A percentile compares a stretch with the other conserved stretches of the same genome.
Evolutionary conservation across 441 rosid genomes (phyloP).

Genomic region (Macaranga tanarius): DNA sequence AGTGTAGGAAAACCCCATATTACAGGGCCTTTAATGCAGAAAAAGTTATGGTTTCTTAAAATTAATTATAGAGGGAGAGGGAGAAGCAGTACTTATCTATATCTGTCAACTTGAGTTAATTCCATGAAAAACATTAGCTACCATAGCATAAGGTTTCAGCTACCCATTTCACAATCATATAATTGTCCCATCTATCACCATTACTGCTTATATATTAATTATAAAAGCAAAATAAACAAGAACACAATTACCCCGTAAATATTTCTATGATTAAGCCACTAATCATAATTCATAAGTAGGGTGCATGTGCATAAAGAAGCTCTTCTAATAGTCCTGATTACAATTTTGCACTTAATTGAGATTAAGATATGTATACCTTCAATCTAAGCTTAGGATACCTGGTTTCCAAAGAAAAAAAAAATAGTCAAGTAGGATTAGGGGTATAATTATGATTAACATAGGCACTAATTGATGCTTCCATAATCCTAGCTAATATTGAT

Average conservation of each 20-base stretch:
- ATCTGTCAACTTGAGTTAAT: background rate
- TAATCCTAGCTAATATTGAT: slow-evolving; percentile 2
- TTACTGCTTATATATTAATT: too few species aligned
- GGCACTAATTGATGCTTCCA: slow-evolving; percentile 35
- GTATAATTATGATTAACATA: slow-evolving; percentile 30
- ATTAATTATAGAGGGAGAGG: background rate
- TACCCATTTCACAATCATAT: slow-evolving; percentile 5
- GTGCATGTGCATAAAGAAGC: slow-evolving; percentile 18
- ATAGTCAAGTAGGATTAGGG: slow-evolving; percentile 21
- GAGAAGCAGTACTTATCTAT: background rate
- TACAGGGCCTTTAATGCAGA: background rate
- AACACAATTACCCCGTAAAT: too few species aligned
- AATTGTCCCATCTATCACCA: slow-evolving; percentile 2
- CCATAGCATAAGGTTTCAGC: background rate
- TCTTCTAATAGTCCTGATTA: background rate
- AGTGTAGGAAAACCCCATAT: background rate
- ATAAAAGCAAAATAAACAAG: too few species aligned
- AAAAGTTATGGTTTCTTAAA: background rate
- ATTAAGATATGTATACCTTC: background rate
- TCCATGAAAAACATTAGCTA: background rate
- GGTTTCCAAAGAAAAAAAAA: background rate
- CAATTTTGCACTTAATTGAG: background rate
- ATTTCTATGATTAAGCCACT: background rate
- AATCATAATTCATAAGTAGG: slow-evolving; percentile 12
- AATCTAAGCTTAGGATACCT: slow-evolving; percentile 19